A percentile compares a stretch with the other conserved stretches of the same genome.
phyloP scores from a whole-genome alignment of 1,139 yeast genomes.

The Blastobotrys proliferans region DNA sequence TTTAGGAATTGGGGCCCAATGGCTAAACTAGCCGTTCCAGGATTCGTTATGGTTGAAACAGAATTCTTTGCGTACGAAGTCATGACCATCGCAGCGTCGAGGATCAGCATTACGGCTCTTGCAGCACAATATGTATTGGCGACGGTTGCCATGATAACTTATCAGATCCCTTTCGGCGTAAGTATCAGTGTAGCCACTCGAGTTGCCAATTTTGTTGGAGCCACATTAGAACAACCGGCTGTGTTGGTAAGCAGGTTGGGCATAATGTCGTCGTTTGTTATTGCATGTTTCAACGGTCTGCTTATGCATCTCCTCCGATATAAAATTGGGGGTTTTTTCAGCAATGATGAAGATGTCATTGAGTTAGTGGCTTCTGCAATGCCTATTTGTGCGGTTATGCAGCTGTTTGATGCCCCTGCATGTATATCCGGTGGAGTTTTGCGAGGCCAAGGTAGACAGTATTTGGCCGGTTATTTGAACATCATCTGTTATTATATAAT shows the following conservation, averaged over 20 bases:
- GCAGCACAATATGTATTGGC: slow-evolving; percentile 90
- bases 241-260: slow-evolving; percentile 63
- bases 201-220: slow-evolving; percentile 85
- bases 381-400: slow-evolving; percentile 70
- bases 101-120: slow-evolving; percentile 73
- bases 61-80: slow-evolving; percentile 82
- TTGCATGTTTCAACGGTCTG: slow-evolving; percentile 55
- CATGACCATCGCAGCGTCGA: slow-evolving; percentile 65
- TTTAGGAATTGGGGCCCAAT: slow-evolving; percentile 57
- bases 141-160: slow-evolving; percentile 71
- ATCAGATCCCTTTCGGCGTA: slow-evolving; percentile 85
- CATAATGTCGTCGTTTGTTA: slow-evolving; percentile 50
- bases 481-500: slow-evolving; percentile 68
- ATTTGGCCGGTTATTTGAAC: slow-evolving; percentile 76
- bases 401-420: slow-evolving; percentile 75
- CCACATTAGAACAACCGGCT: slow-evolving; percentile 61
- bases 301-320: slow-evolving; percentile 49
- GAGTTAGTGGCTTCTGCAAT: slow-evolving; percentile 48
- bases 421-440: slow-evolving; percentile 81
- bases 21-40: slow-evolving; percentile 68
- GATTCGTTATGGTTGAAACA: slow-evolving; percentile 78
- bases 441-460: slow-evolving; percentile 84
- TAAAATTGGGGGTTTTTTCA: slow-evolving; percentile 61
- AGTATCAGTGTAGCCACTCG: slow-evolving; percentile 85
- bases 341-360: slow-evolving; percentile 64